phyloP scores from a whole-genome alignment of 2,329 filamentous ascomycete species.

The Xylaria multiplex region DNA sequence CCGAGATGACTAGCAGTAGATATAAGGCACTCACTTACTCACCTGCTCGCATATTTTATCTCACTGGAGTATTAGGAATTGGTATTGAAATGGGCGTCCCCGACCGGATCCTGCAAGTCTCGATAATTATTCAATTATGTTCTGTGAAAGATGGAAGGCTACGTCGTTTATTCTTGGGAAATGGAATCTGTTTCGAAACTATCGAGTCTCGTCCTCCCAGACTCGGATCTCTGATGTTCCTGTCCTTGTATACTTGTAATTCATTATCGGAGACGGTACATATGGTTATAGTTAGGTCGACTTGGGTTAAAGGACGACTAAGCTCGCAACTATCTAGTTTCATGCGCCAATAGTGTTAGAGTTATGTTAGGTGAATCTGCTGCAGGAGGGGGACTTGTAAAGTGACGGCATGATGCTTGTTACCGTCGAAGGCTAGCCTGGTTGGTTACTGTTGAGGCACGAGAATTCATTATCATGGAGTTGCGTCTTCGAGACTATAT shows the following conservation, averaged over 20 bases:
- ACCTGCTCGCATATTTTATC: slow-evolving; percentile 9
- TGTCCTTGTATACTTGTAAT: background rate
- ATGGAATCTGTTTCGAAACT: background rate
- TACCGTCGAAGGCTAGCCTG: background rate
- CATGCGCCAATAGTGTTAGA: background rate
- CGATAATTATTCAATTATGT: background rate
- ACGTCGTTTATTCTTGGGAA: background rate
- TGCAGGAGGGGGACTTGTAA: background rate
- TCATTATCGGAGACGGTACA: background rate
- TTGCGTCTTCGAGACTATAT: background rate
- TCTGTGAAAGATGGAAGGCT: background rate
- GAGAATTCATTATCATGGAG: background rate
- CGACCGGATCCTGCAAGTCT: background rate
- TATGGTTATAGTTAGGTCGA: background rate
- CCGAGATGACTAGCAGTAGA: slow-evolving; percentile 18
- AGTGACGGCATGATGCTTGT: slow-evolving; percentile 20
- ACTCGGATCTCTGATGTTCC: background rate
- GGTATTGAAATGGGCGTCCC: background rate
- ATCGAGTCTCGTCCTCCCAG: background rate
- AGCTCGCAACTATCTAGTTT: background rate
- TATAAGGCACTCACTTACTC: slow-evolving; percentile 4
- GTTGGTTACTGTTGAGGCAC: background rate
- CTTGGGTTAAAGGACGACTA: background rate
- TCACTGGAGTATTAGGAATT: background rate
- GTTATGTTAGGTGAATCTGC: background rate